Evolutionary conservation across 441 rosid genomes (phyloP).

Genomic region (Croton setiger): DNA sequence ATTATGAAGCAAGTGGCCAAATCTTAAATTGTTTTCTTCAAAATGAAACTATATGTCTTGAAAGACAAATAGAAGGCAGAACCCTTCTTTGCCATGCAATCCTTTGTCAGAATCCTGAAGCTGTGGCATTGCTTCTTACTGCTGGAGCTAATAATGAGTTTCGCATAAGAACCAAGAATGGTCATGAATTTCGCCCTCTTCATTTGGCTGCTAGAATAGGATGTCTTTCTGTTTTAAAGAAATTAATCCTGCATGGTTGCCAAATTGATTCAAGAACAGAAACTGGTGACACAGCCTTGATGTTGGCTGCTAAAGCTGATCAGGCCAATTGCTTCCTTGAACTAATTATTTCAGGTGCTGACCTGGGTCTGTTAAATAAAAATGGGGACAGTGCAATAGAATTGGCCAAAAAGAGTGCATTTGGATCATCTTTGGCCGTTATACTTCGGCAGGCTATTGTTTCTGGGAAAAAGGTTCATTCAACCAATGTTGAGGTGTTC

Average conservation of each 20-base stretch:
- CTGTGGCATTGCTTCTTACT: conserved; percentile 23
- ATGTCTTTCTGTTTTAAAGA: conserved; percentile 24
- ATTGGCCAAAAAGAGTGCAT: conserved; percentile 2
- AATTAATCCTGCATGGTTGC: conserved; percentile 23
- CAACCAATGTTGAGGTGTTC: conserved; percentile 32
- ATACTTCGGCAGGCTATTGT: conserved; percentile 25
- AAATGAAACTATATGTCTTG: conserved; percentile 21
- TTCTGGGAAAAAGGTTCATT: conserved; percentile 15
- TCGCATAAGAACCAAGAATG: conserved; percentile 30
- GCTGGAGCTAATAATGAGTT: conserved; percentile 29
- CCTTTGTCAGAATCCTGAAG: conserved; percentile 37
- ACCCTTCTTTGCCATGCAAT: conserved; percentile 37
- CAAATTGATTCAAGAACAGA: conserved; percentile 30
- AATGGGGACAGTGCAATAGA: conserved; percentile 30
- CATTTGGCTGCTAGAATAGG: conserved; percentile 36
- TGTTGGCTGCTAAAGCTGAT: conserved; percentile 35
- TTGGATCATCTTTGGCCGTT: conserved; percentile 23
- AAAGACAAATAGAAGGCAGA: conserved; percentile 28
- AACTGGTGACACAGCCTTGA: conserved; percentile 33
- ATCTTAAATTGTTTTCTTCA: conserved; percentile 30
- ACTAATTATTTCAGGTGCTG: conserved; percentile 29
- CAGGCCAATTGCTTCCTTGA: conserved; percentile 33
- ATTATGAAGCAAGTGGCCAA: conserved; percentile 34
- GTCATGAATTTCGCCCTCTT: conserved; percentile 28
- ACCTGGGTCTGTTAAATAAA: conserved; percentile 29